Conservation (phyloP, 2,329 filamentous ascomycete species). For the Aspergillus clavatus region DNA sequence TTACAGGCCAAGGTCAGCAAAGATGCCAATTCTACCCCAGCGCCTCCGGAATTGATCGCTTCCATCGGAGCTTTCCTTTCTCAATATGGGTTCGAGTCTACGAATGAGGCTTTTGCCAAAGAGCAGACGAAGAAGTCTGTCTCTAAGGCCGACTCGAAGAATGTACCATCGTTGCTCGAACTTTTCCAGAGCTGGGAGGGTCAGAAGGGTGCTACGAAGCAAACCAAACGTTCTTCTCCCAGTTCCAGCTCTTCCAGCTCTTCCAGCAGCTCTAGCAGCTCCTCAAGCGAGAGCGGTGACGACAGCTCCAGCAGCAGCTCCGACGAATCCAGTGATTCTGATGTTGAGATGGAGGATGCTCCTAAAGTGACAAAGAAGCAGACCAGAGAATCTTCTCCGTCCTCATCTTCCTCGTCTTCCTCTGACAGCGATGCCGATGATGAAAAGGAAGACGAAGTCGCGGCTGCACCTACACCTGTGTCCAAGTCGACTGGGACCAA, state of each 20-base stretch:
- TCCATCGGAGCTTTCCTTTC: constrained; percentile 63
- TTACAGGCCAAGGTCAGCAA: constrained; percentile 18
- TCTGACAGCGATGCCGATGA: constrained; percentile 51
- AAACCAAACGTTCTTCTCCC: constrained; percentile 10
- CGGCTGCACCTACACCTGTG: constrained; percentile 27
- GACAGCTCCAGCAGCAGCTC: constrained; percentile 26
- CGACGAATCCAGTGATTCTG: constrained; percentile 36
- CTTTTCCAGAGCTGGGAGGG: constrained; percentile 33
- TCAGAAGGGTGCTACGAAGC: constrained; percentile 9
- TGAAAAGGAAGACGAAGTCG: constrained; percentile 50
- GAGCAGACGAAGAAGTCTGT: constrained; percentile 45
- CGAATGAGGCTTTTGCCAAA: constrained; percentile 59
- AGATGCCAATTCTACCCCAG: constrained; percentile 8
- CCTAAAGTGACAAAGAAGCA: constrained; percentile 30
- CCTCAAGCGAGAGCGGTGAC: constrained; percentile 13
- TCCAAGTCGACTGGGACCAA: constrained; percentile 46
- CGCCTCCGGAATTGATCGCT: constrained; percentile 59
- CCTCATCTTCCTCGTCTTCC: constrained; percentile 30
- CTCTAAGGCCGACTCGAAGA: constrained; percentile 19
- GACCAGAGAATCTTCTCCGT: constrained; percentile 25
- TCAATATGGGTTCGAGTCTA: constrained; percentile 59
- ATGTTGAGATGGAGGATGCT: constrained; percentile 42
- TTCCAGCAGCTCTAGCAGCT: too few relatives aligned
- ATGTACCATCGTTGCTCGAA: constrained; percentile 38
- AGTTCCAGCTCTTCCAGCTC: constrained; percentile 13